These are phyloP conservation scores for Solidago caesia DNA, from an alignment of 129 eudicot species.

Conservation along the genomic window DNA sequence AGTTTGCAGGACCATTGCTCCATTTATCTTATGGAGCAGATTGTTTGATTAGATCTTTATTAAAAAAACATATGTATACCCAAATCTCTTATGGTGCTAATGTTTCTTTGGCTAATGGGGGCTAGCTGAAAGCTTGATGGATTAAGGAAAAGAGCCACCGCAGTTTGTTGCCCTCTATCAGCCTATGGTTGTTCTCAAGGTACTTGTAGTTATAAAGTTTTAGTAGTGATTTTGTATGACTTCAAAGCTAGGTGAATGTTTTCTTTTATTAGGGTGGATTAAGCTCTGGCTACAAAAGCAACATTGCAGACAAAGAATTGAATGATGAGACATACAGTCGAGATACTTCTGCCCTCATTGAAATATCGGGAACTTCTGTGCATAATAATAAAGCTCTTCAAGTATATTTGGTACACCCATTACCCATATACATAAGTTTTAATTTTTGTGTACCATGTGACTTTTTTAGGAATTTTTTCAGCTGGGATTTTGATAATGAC, in stretches of 20 bases:
- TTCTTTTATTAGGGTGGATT: slow-evolving; percentile 66
- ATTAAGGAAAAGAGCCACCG: slow-evolving; percentile 95
- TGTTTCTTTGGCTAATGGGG: slow-evolving; percentile 17
- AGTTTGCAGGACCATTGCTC: too few species aligned
- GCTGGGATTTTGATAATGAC: slow-evolving; percentile 5
- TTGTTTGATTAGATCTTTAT: background rate
- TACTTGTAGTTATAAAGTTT: slow-evolving; percentile 23
- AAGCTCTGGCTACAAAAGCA: slow-evolving; percentile 88
- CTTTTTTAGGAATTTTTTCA: slow-evolving; percentile 2
- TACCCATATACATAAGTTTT: background rate
- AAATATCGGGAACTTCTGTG: slow-evolving; percentile 79
- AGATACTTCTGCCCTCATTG: slow-evolving; percentile 73
- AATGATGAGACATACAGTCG: slow-evolving; percentile 80
- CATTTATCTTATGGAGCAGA: too few species aligned
- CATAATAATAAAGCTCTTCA: slow-evolving; percentile 84
- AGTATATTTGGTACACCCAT: slow-evolving; percentile 63
- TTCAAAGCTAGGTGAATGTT: background rate
- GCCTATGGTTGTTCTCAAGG: slow-evolving; percentile 96
- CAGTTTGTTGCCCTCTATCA: slow-evolving; percentile 92
- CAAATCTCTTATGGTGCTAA: slow-evolving; percentile 22
- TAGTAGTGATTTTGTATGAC: slow-evolving; percentile 13
- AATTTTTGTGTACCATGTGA: background rate
- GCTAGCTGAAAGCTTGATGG: too few species aligned
- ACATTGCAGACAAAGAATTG: slow-evolving; percentile 75
- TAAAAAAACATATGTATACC: background rate